Percentiles rank a stretch among this genome's conserved stretches.
Evolutionary conservation across 2,329 filamentous ascomycete genomes (phyloP).

Genomic region (Monosporascus sp.): DNA sequence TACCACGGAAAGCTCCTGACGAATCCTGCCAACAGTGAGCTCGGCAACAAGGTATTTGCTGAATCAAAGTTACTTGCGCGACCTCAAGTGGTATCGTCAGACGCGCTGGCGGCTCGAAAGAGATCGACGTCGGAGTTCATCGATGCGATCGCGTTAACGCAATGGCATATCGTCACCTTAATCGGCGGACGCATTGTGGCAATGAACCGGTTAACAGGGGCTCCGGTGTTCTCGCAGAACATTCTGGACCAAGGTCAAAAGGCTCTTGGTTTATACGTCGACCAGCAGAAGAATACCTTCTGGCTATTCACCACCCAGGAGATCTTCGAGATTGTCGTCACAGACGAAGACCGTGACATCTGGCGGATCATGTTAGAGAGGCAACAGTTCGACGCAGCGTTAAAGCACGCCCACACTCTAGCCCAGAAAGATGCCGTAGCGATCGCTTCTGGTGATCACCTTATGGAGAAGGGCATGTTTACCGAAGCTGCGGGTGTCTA

Average conservation of each 20-base stretch:
- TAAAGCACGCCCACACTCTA: constrained; percentile 75
- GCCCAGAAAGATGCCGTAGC: constrained; percentile 87
- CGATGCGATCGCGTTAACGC: constrained; percentile 76
- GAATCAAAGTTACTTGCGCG: constrained; percentile 73
- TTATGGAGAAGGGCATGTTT: constrained; percentile 76
- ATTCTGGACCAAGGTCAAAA: constrained; percentile 76
- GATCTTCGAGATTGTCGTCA: constrained; percentile 89
- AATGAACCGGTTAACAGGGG: constrained; percentile 80
- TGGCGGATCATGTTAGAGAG: constrained; percentile 90
- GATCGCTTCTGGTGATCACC: constrained; percentile 83
- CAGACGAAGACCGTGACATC: constrained; percentile 84
- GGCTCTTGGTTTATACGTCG: constrained; percentile 78
- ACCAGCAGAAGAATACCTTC: constrained; percentile 92
- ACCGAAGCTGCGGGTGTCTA: constrained; percentile 84
- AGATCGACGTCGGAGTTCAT: constrained; percentile 67
- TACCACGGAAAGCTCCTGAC: constrained; percentile 77
- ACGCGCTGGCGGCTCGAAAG: constrained; percentile 58
- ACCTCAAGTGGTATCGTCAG: constrained; percentile 65
- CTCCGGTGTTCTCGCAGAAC: constrained; percentile 79
- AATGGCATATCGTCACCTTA: constrained; percentile 86
- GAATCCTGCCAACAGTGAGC: constrained; percentile 51
- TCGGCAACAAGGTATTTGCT: constrained; percentile 70
- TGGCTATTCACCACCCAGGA: constrained; percentile 91
- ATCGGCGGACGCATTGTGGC: constrained; percentile 79
- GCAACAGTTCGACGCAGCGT: constrained; percentile 82